A percentile compares a stretch with the other conserved stretches of the same genome.
These are phyloP conservation scores for Capsicum rhomboideum DNA, from an alignment of 257 asterid species.

Conservation along the genomic window DNA sequence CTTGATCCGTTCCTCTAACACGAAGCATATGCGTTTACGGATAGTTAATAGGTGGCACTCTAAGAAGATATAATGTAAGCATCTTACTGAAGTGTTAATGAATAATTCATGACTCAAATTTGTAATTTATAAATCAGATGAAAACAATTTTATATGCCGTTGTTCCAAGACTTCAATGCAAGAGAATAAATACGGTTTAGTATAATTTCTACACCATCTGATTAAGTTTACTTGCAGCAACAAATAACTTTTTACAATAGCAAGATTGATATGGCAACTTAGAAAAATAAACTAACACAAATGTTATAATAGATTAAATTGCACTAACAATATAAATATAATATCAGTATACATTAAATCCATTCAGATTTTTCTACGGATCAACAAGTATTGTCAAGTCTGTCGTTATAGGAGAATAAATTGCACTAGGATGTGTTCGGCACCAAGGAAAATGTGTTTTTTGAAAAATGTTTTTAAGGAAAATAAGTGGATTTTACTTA, in stretches of 20 bases:
- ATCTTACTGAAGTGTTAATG: too few species aligned
- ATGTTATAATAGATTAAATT: not conserved
- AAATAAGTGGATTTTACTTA: too few species aligned
- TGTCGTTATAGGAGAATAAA: not conserved
- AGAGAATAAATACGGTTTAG: too few species aligned
- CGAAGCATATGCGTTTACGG: too few species aligned
- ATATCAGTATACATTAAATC: not conserved
- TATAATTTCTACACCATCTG: not conserved
- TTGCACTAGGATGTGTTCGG: not conserved
- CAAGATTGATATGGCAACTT: not conserved
- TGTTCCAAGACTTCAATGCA: not conserved
- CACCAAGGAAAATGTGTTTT: too few species aligned
- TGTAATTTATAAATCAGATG: too few species aligned
- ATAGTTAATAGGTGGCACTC: too few species aligned
- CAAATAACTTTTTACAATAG: not conserved
- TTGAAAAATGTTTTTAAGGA: too few species aligned
- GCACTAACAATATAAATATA: not conserved
- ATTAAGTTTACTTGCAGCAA: not conserved
- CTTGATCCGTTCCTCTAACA: too few species aligned
- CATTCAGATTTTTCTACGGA: not conserved
- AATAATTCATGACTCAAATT: too few species aligned
- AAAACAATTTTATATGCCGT: too few species aligned
- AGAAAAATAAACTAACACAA: not conserved
- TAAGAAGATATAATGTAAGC: not conserved
- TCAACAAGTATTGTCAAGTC: not conserved